Conservation (phyloP, 441 rosid species). For the Gossypium gossypioides region DNA sequence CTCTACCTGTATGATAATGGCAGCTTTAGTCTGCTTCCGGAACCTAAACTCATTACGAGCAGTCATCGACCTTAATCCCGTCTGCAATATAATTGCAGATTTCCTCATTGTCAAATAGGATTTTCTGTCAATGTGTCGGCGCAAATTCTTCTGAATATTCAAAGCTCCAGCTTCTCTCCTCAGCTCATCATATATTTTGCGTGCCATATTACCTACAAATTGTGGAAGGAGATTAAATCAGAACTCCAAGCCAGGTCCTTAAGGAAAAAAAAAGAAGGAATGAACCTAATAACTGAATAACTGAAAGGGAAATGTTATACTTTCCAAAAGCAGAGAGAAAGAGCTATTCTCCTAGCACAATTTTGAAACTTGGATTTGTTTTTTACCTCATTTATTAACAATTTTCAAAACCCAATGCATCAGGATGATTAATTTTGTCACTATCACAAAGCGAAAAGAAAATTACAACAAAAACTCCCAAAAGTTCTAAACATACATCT, state of each 20-base stretch:
- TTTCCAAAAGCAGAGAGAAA: not conserved
- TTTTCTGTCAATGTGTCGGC: conserved; percentile 52
- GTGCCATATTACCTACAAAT: conserved; percentile 66
- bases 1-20: conserved; percentile 74
- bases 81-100: conserved; percentile 72
- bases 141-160: conserved; percentile 85
- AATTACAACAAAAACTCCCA: not conserved
- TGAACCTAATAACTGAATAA: not conserved
- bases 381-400: not conserved
- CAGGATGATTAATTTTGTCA: not conserved
- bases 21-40: conserved; percentile 93
- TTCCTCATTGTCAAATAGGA: conserved; percentile 46
- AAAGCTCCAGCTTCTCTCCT: conserved; percentile 78
- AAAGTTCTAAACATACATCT: not conserved
- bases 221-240: not conserved
- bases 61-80: conserved; percentile 88
- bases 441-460: not conserved
- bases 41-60: conserved; percentile 92
- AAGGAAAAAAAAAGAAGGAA: not conserved
- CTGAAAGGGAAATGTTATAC: not conserved
- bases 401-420: not conserved
- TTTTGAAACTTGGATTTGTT: not conserved
- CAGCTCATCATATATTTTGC: conserved; percentile 71
- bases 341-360: not conserved
- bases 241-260: not conserved